Evolutionary conservation across 139 green algal genomes (phyloP), one percentile per base, ranked within the genome.

Genomic region (Picochlorum sp.): DNA sequence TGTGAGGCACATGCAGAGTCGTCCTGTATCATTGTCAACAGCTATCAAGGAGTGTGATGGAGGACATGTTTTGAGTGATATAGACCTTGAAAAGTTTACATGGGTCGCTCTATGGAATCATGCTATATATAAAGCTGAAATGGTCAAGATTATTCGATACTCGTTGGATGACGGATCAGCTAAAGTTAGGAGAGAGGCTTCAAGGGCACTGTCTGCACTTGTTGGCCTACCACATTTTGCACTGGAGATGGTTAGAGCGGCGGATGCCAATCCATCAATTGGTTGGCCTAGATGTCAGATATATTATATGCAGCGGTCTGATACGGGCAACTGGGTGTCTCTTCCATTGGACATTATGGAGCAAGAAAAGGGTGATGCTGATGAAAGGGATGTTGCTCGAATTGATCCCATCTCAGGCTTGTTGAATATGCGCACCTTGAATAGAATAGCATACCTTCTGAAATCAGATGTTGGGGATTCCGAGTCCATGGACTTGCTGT

Each of bases 101-200:
- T 87, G 81, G 81, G 30, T 47, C 20, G 67, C 84, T 16, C 60
- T 91, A 34, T 88, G 82, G 84, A 56, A 69, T 45, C 81, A 85
- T 66, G 57, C 71, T 0, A 30, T 86, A 4, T 44, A 67, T 0
- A 64, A 76, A 15, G 65, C 81, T 11, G 66, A 83, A 1, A 63
- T 78, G 28, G 70, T 61, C 6, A 16, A 75, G 16, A 66, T 83
- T 55, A 66, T 85, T 30, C 76, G 82, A 2, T 62, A 82, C 9
- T 79, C 77, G 3, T 72, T 91, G 20, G 82, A 91, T 38, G 78
- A 89, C 47, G 49, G 65, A 0, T 60, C 65, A 9, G 23, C 49
- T 0, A 50, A 60, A 1, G 84, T 86, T 24, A 45, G 71, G 30
- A 62, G 62, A 2, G 83, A 81, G 10, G 81, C 83, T 8, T 65